Base-by-base conservation (phyloP, 306 rosid species). In the Dalbergia cochinchinensis region DNA sequence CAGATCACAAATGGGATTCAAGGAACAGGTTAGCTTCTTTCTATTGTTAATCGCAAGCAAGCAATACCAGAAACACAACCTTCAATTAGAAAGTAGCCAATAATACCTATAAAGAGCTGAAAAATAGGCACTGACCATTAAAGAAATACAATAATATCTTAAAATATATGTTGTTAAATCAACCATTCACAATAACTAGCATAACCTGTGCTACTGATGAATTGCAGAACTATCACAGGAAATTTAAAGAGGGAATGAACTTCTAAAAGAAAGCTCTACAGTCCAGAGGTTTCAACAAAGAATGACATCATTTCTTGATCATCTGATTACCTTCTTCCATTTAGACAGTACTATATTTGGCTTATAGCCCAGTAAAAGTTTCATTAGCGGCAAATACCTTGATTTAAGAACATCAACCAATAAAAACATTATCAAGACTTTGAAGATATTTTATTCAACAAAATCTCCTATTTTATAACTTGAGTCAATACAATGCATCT, bases 1-100 rank as follows among this genome's bases (percentile, higher is more conserved):
- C 44, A 66, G 5, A 67, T 64, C 51, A 65, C 7, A 26, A 26
- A 26, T 26, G 33, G 20, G 80, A 67, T 59, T 68, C 37, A 59
- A 60, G 80, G 63, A 81, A 75, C 31, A 81, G 64, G 16, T 26
- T 51, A 26, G 37, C 48, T 59, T 31, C 77, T 77, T 14, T 20
- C 26, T 14, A 14, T 41, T 45, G 73, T 54, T 78, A 35, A 57
- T 35, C 68, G n/a, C 22, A 19, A 54, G 74, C 60, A 73, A 57
- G 69, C 63, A 74, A 31, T 7, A 73, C 48, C 60, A 74, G 72
- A 22, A 20, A 67, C 19, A 65, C 61, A 72, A 58, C 19, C 66
- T 83, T 66, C 73, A 67, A 60, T 18, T 54, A 10, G 45, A 64
- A 69, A 62, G 71, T 69, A 66, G 44, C 11, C 44, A 47, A 47